Conservation (phyloP, 2,329 filamentous ascomycete species). For the Juglanconis juglandina region DNA sequence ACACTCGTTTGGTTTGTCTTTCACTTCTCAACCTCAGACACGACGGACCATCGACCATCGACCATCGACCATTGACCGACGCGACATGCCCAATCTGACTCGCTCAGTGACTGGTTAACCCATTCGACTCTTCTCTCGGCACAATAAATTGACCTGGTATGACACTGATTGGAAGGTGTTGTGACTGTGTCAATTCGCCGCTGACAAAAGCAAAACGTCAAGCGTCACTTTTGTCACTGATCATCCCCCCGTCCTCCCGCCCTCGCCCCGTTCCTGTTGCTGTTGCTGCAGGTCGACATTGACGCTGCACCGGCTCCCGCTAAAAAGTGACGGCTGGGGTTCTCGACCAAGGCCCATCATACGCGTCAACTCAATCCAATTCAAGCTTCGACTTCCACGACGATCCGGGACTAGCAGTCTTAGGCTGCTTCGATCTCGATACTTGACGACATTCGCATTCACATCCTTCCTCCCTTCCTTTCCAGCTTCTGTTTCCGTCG, state of each 20-base stretch:
- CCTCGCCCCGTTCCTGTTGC: background rate
- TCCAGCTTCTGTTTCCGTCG: background rate
- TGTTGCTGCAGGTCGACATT: background rate
- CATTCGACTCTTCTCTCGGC: background rate
- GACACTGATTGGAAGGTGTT: background rate
- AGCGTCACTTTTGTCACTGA: background rate
- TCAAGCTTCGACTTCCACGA: background rate
- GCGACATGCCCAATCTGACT: background rate
- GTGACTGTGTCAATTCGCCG: background rate
- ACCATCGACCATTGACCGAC: background rate
- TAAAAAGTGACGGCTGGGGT: conserved; percentile 1
- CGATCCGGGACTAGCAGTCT: background rate
- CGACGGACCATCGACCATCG: background rate
- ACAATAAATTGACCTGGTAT: background rate
- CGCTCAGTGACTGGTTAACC: background rate
- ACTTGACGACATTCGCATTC: background rate
- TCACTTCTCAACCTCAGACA: background rate
- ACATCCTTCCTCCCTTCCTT: background rate
- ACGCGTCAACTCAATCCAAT: background rate
- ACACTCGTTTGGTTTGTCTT: background rate
- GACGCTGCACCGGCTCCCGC: background rate
- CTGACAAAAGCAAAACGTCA: background rate
- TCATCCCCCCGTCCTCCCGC: background rate
- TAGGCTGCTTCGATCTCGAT: background rate
- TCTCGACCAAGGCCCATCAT: background rate